These are phyloP conservation scores for Saccharomycopsis sp. DNA, from an alignment of 805 yeast genomes.

Conservation along the genomic window DNA sequence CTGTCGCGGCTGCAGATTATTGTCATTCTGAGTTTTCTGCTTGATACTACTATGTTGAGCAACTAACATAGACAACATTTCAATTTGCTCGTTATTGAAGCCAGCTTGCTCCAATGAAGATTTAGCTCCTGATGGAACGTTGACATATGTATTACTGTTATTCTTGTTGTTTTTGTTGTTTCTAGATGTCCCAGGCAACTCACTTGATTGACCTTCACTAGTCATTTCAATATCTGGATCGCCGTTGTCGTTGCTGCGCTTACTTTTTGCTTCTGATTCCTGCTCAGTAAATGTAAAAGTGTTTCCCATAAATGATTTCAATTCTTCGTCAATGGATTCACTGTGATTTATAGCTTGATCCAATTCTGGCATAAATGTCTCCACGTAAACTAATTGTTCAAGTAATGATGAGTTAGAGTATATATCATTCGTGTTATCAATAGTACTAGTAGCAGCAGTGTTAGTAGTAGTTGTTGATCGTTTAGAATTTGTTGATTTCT, in stretches of 20 bases:
- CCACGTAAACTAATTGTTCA: constrained; percentile 77
- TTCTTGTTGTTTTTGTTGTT: constrained; percentile 10
- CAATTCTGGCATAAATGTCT: constrained; percentile 58
- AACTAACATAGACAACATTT: constrained; percentile 62
- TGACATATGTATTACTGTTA: constrained; percentile 6
- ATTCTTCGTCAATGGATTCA: constrained; percentile 52
- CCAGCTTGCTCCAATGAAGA: constrained; percentile 59
- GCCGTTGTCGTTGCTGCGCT: constrained; percentile 5
- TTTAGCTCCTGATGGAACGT: constrained; percentile 64
- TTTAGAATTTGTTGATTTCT: too few relatives aligned
- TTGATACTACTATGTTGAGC: constrained; percentile 54
- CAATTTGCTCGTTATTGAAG: constrained; percentile 60
- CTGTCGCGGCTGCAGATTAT: too few relatives aligned
- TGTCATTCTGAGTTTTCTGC: too few relatives aligned
- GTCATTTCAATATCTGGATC: constrained; percentile 9
- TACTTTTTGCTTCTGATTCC: constrained; percentile 6
- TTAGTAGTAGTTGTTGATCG: too few relatives aligned
- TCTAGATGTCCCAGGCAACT: too few relatives aligned
- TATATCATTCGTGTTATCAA: constrained; percentile 12
- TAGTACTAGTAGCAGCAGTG: too few relatives aligned
- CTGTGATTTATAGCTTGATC: constrained; percentile 35
- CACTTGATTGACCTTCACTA: neutral
- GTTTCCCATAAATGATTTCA: constrained; percentile 79
- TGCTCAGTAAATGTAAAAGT: constrained; percentile 65
- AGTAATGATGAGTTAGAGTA: constrained; percentile 33